Evolutionary conservation across 2,329 filamentous ascomycete genomes (phyloP), one percentile per base, ranked within the genome.

Genomic region (Phaeoacremonium minimum): DNA sequence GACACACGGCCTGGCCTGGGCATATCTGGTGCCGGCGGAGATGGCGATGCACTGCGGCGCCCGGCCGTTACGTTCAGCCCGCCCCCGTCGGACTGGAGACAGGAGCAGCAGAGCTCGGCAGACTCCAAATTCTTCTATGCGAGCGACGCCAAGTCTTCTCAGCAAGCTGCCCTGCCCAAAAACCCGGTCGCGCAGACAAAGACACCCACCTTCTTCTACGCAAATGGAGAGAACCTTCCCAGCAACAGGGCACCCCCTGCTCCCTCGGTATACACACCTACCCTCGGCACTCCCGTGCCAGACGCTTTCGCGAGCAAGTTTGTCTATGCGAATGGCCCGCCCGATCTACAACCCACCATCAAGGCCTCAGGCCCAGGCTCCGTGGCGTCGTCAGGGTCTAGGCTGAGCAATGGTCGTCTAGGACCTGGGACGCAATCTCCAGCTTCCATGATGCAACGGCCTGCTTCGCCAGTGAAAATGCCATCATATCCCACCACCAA

Each of bases 121-220:
- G 73, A 76, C 35, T 64, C 83, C 36, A 91, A 88, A 65, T 97
- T 97, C 72, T 96, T 98, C 58, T 90, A 94, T 57, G 93, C 90
- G 18, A 87, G 82, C 56, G 87, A 95, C 48, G 85, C 75, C 28
- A 82, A 76, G 48, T 61, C 67, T 15, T 46, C 52, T 35, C 53
- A 58, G 40, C 57, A 50, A 35, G 50, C 53, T 34, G 52, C 64
- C 18, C 62, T 63, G 19, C 64, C 63, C 28, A 75, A 72, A 47
- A 55, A 60, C 28, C 26, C 55, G 26, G 34, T 31, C 26, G 33
- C 40, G 29, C 43, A 43, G 13, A 33, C 35, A 15, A 67, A 71
- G 20, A 42, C 53, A 9, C 49, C 71, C 9, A 67, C 66, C n/a
- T 78, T 79, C 46, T 71, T 77, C 50, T 76, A 79, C 41, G 74